phyloP scores from a whole-genome alignment of 331 rosid genomes.

The Spiraea crenata region DNA sequence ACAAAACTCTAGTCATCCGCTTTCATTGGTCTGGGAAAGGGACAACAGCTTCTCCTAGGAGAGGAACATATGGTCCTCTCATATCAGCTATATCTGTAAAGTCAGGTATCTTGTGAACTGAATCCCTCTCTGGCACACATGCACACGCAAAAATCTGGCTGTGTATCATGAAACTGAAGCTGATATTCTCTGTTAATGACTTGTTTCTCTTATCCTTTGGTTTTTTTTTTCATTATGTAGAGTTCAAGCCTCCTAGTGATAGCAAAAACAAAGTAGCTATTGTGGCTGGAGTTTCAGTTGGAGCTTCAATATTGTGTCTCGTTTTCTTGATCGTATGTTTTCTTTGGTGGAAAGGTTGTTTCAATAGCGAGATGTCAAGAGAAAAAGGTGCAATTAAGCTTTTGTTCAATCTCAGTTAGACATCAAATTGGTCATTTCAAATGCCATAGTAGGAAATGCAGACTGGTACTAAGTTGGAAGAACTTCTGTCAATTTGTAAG shows the following conservation, averaged over 20 bases:
- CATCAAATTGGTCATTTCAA: not conserved
- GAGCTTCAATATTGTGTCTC: constrained; percentile 6
- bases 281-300: constrained; percentile 15
- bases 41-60: constrained; percentile 25
- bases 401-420: too few species aligned
- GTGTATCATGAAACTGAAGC: not conserved
- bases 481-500: not conserved
- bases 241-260: constrained; percentile 8
- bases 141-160: not conserved
- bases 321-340: constrained; percentile 1
- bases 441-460: not conserved
- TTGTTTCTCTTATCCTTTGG: too few species aligned
- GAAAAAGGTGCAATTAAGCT: constrained; percentile 20
- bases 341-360: constrained; percentile 18
- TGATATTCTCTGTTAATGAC: not conserved
- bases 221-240: not conserved
- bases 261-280: not conserved
- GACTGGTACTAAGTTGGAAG: not conserved
- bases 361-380: constrained; percentile 6
- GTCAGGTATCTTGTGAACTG: constrained; percentile 20
- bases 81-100: constrained; percentile 42
- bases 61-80: constrained; percentile 46
- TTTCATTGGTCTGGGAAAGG: constrained; percentile 38
- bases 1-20: constrained; percentile 20
- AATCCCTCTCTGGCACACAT: not conserved